Conservation (phyloP, 768 basidiomycete genomes). For the Podaxis pistillaris region DNA sequence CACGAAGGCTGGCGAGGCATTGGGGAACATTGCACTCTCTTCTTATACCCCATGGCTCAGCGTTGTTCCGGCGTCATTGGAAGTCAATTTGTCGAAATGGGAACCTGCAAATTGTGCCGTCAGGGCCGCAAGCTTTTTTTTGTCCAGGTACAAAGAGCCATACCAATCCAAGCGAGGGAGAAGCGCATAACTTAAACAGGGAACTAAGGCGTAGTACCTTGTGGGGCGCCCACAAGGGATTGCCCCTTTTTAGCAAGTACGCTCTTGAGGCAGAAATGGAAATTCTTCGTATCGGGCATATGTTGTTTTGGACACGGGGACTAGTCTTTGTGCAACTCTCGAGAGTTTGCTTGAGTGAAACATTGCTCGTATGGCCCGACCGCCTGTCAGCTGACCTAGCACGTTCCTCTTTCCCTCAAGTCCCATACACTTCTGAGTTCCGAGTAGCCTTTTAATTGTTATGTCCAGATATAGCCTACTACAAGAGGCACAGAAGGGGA, state of each 20-base stretch:
- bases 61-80: neutral
- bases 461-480: slow-evolving; percentile 1
- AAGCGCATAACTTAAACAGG: neutral
- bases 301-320: neutral
- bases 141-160: neutral
- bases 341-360: neutral
- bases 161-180: neutral
- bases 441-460: neutral
- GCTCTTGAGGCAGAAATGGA: neutral
- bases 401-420: neutral
- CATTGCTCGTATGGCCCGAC: too few species aligned
- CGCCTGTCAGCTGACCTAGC: too few species aligned
- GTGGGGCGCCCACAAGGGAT: neutral
- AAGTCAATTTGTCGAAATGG: neutral
- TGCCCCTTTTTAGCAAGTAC: neutral
- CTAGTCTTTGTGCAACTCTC: neutral
- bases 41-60: neutral
- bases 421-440: neutral
- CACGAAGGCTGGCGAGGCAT: neutral
- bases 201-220: neutral
- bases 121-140: neutral
- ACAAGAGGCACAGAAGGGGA: neutral
- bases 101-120: neutral
- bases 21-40: neutral
- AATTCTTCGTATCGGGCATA: neutral